Base-by-base conservation (phyloP, 495 filamentous ascomycete species). In the Aspergillus haitiensis region DNA sequence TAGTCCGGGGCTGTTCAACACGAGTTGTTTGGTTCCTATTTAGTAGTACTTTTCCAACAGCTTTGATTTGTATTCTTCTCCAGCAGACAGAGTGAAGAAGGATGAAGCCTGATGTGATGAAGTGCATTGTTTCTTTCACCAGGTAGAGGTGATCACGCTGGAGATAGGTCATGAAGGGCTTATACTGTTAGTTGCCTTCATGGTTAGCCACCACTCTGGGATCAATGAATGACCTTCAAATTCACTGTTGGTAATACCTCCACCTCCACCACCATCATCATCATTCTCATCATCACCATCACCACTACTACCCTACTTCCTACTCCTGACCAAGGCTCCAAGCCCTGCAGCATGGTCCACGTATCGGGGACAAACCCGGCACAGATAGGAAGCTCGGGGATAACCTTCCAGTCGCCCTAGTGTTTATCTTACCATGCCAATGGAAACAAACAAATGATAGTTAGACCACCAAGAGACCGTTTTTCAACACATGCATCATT, bases 11-110 rank as follows among this genome's bases (percentile, higher is more conserved):
- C 44, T 18, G 44, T 10, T 7, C 1, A 47, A 47, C n/a, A 47
- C 6, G n/a, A 47, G n/a, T 47, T 18, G 44, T 47, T 18, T 21
- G 44, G 16, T 47, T 47, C 44, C 44, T 47, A 47, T 47, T 15
- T 47, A 4, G 44, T 47, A 21, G 21, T 27, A 27, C 21, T 7
- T 47, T 47, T 47, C 10, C 8, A 47, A 47, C n/a, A 18, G 3
- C 15, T 21, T 27, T 27, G 21, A 27, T 27, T 27, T 27, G 21
- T 27, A 27, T 27, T 27, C 16, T 18, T 7, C 15, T 18, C 44
- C n/a, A 18, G 21, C 21, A 27, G 21, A 27, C 21, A 27, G 3
- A 15, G 27, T 47, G 44, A 16, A 18, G 16, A 18, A 15, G 27
- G 44, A 47, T 10, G 11, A 18, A 21, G n/a, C 27, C 8, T 21